phyloP scores from a whole-genome alignment of 164 flowering plant genomes.

The Taxillus chinensis region DNA sequence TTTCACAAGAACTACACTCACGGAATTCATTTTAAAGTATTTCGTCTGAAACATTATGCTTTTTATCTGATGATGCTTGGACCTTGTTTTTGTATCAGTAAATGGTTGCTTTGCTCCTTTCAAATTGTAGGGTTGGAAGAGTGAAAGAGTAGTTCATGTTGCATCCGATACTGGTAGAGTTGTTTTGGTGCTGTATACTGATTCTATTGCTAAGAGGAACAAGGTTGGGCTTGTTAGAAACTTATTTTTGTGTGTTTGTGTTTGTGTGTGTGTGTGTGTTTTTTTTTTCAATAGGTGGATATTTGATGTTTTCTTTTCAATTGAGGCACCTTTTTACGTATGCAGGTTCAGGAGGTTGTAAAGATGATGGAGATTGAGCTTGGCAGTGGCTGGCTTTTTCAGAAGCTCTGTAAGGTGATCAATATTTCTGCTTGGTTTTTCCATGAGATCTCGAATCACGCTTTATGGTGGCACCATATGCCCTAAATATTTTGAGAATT shows the following conservation, averaged over 20 bases:
- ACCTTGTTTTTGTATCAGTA: neutral
- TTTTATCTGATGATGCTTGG: too few species aligned
- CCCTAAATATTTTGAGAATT: too few species aligned
- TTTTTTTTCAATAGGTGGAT: too few species aligned
- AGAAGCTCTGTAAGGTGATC: slow-evolving; percentile 60
- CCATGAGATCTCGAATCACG: neutral
- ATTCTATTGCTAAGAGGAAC: slow-evolving; percentile 50
- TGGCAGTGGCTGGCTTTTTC: slow-evolving; percentile 59
- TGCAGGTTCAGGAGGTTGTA: slow-evolving; percentile 64
- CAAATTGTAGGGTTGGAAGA: slow-evolving; percentile 58
- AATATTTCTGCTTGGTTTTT: neutral
- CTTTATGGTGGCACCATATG: too few species aligned
- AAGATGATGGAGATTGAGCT: slow-evolving; percentile 72
- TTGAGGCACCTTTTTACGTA: neutral
- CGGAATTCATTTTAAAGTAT: slow-evolving; percentile 76
- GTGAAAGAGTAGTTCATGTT: slow-evolving; percentile 43
- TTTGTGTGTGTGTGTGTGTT: neutral
- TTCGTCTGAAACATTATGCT: neutral
- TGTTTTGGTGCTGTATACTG: slow-evolving; percentile 50
- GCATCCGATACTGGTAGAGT: slow-evolving; percentile 37
- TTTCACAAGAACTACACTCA: slow-evolving; percentile 61
- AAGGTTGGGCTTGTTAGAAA: slow-evolving; percentile 34
- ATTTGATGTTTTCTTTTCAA: neutral
- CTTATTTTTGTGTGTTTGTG: neutral
- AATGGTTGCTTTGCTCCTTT: neutral